These are phyloP conservation scores for Fomes fomentarius DNA, from an alignment of 1,284 basidiomycete genomes.

Conservation along the genomic window DNA sequence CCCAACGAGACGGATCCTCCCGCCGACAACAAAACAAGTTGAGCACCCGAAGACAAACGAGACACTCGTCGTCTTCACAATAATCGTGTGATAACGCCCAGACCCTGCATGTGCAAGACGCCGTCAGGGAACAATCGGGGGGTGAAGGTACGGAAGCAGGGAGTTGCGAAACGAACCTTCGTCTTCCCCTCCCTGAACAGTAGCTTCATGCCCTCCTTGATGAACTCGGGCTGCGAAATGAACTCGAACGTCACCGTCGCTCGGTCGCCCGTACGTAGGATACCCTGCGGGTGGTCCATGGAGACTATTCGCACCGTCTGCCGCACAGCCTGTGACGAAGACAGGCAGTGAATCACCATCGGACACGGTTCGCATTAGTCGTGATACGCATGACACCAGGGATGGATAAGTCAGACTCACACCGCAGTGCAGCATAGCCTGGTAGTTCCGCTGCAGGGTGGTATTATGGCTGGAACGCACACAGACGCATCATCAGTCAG, in stretches of 20 bases:
- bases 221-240: slow-evolving; percentile 86
- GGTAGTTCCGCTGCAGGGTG: slow-evolving; percentile 89
- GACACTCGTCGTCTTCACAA: slow-evolving; percentile 26
- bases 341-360: not conserved
- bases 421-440: slow-evolving; percentile 87
- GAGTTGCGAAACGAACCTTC: slow-evolving; percentile 54
- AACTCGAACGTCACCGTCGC: slow-evolving; percentile 92
- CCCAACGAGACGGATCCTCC: too few species aligned
- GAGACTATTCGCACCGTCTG: slow-evolving; percentile 91
- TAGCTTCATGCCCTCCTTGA: slow-evolving; percentile 91
- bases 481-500: not conserved
- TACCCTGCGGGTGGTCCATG: slow-evolving; percentile 86
- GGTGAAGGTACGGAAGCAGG: not conserved
- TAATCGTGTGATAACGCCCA: slow-evolving; percentile 41
- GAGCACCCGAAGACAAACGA: too few species aligned
- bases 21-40: not conserved
- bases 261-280: slow-evolving; percentile 89
- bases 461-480: slow-evolving; percentile 76
- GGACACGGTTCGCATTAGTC: not conserved
- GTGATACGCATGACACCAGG: not conserved
- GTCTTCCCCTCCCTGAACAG: slow-evolving; percentile 93
- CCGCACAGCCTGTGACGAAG: slow-evolving; percentile 72
- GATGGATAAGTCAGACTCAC: slow-evolving; percentile 58
- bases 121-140: not conserved
- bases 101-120: too few species aligned